phyloP scores from a whole-genome alignment of 768 basidiomycete species.

The Mycena belliarum region DNA sequence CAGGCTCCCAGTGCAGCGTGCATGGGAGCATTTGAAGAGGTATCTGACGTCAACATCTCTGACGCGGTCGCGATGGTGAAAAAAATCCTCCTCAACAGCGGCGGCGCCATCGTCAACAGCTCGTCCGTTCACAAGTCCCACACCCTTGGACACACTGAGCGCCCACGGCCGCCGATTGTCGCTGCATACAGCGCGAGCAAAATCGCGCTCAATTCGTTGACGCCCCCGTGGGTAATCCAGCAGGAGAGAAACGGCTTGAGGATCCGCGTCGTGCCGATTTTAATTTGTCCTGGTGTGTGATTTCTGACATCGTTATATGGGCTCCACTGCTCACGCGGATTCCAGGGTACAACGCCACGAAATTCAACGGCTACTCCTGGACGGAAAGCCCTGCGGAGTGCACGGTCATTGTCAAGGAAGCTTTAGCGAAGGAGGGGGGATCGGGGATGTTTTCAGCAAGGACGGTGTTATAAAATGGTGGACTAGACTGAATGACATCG shows the following conservation, averaged over 20 bases:
- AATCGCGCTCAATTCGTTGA: background rate
- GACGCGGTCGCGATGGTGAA: background rate
- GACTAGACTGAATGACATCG: too few species aligned
- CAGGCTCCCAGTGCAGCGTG: background rate
- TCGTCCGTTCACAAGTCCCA: too few species aligned
- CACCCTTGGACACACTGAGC: background rate
- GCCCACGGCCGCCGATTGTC: background rate
- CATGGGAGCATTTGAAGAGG: background rate
- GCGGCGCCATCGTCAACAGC: background rate
- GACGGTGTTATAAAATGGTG: background rate
- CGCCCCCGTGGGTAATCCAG: background rate
- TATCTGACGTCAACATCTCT: background rate
- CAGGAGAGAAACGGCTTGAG: background rate
- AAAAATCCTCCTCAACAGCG: background rate
- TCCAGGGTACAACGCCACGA: background rate
- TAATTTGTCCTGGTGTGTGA: background rate
- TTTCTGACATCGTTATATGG: background rate
- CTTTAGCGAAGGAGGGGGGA: background rate
- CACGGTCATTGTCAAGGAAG: background rate
- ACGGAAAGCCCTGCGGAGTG: background rate
- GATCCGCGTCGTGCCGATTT: background rate
- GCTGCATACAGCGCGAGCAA: background rate
- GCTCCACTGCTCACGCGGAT: background rate
- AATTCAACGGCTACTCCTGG: background rate
- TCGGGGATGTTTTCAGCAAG: background rate